phyloP scores from a whole-genome alignment of 192 early-diverging fungal genomes.

The Neocallimastix lanati region DNA sequence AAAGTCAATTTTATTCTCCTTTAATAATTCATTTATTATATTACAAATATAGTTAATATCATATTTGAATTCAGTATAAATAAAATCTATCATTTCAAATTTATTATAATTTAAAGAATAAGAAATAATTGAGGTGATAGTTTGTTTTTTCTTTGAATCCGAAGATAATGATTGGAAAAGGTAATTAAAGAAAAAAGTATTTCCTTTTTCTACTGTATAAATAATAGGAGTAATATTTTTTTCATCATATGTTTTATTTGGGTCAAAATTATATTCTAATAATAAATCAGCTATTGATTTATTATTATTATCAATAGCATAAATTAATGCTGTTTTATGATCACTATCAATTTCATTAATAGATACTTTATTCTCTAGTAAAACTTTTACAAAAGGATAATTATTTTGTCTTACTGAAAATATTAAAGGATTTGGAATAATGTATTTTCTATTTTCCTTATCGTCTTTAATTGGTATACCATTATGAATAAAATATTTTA shows the following conservation, averaged over 20 bases:
- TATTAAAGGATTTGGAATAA: background rate
- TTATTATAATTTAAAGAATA: background rate
- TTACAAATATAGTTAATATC: background rate
- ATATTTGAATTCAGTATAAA: background rate
- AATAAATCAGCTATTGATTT: background rate
- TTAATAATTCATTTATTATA: background rate
- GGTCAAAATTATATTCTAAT: background rate
- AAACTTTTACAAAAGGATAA: background rate
- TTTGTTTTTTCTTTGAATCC: background rate
- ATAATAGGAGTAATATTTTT: background rate
- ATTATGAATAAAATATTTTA: background rate
- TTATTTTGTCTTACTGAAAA: background rate
- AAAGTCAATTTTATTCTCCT: background rate
- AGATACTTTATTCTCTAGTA: background rate
- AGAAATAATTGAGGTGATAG: background rate
- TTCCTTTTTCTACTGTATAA: background rate
- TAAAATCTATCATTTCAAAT: background rate
- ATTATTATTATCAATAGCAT: background rate
- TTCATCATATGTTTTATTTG: background rate
- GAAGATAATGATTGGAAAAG: background rate
- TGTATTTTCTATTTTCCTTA: background rate
- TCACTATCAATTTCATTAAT: background rate
- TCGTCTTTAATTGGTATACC: background rate
- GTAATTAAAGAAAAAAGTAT: background rate
- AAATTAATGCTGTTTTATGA: background rate